Evolutionary conservation across 768 basidiomycete species (phyloP).

Genomic region (Boletus insuetus): DNA sequence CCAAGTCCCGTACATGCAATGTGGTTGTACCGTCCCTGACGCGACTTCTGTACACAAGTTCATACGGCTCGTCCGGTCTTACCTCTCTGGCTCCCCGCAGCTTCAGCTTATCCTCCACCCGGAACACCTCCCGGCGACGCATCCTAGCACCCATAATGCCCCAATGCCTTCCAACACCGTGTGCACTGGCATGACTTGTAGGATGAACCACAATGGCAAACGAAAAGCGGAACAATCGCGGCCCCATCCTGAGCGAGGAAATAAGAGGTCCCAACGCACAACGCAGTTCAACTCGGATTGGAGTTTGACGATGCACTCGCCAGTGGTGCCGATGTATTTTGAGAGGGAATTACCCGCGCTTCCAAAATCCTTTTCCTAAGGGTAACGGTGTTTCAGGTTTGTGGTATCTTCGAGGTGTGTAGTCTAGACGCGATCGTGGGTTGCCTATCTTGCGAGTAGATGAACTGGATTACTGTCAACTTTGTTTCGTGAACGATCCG

Average conservation of each 20-base stretch:
- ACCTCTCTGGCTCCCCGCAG: conserved; percentile 19
- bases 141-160: conserved; percentile 55
- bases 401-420: neutral
- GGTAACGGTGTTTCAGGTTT: neutral
- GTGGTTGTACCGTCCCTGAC: conserved; percentile 55
- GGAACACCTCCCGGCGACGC: conserved; percentile 47
- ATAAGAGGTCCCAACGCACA: neutral
- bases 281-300: neutral
- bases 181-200: conserved; percentile 20
- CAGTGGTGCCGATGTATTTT: neutral
- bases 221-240: neutral
- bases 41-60: conserved; percentile 44
- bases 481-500: neutral
- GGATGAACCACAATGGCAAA: conserved; percentile 2
- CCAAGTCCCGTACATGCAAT: conserved; percentile 51
- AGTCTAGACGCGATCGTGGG: neutral
- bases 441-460: neutral
- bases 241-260: neutral
- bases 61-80: conserved; percentile 30
- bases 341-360: neutral
- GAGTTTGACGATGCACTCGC: neutral
- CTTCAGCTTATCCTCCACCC: conserved; percentile 34
- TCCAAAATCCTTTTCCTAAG: neutral
- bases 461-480: too few relatives aligned
- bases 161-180: conserved; percentile 36